Evolutionary conservation across 495 filamentous ascomycete species (phyloP), one percentile per base, ranked within the genome.

Genomic region (Hypoxylon cercidicola): DNA sequence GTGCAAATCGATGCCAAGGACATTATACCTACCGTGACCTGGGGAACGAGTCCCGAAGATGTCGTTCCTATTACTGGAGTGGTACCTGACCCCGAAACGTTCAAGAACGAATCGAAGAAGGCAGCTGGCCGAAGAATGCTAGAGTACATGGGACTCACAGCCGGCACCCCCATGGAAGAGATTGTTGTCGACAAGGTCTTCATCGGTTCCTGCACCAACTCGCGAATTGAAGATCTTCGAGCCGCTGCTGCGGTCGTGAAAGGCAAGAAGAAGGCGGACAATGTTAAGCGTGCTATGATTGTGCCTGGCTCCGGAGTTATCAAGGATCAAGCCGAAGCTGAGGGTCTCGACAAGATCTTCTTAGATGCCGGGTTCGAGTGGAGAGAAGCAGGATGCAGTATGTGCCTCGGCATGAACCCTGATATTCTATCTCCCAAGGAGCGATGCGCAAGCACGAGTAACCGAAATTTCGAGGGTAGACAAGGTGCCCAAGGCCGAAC

Each of bases 321-420:
- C 67, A 99, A 98, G 83, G 86, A 89, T 72, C 90, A 95, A 75
- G 95, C 95, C 13, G 95, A 99, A 76, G 75, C 84, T 0, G 95
- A 99, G 75, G 93, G 93, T 50, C 88, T 99, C 0, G 91, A 98
- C 78, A 90, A 90, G 81, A 89, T 97, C 66, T 99, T 99, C 75
- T 74, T 79, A 16, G 92, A 96, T 41, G 92, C 95, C 50, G 95
- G 95, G 7, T 98, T 97, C 56, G 95, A 99, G 74, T 98, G 94
- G 94, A 85, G 95, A 59, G 95, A 99, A 83, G 95, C 95, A 58
- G 95, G 95, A 43, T 99, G 95, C 82, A 93, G 90, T 52, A 99
- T 99, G 95, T 99, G 95, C 70, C 85, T 99, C 25, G 95, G 95
- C 75, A 99, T 99, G 95, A 99, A 99, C 81, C 93, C 95, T 0